Evolutionary conservation across 768 basidiomycete species (phyloP).

Genomic region (Mycena crocata): DNA sequence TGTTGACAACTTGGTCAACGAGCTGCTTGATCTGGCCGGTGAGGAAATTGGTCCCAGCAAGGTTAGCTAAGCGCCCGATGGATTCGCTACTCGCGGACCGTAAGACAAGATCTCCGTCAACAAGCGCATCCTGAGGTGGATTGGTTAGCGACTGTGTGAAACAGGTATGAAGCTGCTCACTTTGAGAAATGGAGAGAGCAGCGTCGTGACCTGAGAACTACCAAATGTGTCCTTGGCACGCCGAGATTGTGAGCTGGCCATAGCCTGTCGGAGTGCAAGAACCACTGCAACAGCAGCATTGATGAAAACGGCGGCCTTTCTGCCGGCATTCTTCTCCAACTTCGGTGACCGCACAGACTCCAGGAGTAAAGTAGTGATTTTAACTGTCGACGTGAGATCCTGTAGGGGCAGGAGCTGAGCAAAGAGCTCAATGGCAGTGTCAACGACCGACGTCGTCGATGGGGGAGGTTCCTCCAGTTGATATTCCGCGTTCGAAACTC

Average conservation of each 20-base stretch:
- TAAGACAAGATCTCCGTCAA: slow-evolving; percentile 83
- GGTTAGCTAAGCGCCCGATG: slow-evolving; percentile 85
- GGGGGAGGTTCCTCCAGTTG: slow-evolving; percentile 73
- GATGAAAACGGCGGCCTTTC: slow-evolving; percentile 85
- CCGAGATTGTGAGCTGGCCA: slow-evolving; percentile 58
- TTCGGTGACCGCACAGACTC: slow-evolving; percentile 79
- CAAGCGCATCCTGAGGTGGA: slow-evolving; percentile 71
- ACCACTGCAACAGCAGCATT: slow-evolving; percentile 84
- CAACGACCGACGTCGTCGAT: slow-evolving; percentile 84
- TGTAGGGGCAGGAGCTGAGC: slow-evolving; percentile 83
- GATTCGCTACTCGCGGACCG: slow-evolving; percentile 87
- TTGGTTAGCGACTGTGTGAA: slow-evolving; percentile 10
- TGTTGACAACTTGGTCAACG: slow-evolving; percentile 93
- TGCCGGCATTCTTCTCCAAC: slow-evolving; percentile 87
- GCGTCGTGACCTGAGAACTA: slow-evolving; percentile 66
- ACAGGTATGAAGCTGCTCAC: slow-evolving; percentile 50
- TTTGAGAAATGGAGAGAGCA: slow-evolving; percentile 82
- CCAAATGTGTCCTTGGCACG: slow-evolving; percentile 77
- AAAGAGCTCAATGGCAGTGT: slow-evolving; percentile 91
- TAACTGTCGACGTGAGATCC: slow-evolving; percentile 67
- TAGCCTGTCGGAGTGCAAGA: slow-evolving; percentile 72
- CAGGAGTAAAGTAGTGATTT: slow-evolving; percentile 67
- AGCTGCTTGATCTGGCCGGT: slow-evolving; percentile 89
- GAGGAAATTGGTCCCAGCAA: slow-evolving; percentile 87
- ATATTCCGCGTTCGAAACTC: slow-evolving; percentile 57